Evolutionary conservation across 1,284 basidiomycete genomes (phyloP), one percentile per base, ranked within the genome.

Genomic region (Trichosporon sp.): DNA sequence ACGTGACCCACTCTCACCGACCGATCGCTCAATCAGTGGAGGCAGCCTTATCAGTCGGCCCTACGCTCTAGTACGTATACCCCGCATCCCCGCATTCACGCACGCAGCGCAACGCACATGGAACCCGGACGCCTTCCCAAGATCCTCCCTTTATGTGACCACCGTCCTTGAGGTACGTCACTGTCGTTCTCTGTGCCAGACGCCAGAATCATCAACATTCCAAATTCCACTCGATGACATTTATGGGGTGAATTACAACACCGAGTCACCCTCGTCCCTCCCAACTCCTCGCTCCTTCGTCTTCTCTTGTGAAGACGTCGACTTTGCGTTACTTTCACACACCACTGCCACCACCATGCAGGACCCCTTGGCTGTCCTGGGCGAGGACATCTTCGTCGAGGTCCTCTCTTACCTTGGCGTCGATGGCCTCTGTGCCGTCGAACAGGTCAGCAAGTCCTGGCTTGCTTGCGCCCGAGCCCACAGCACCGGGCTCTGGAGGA

Each of bases 351-450:
- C 19, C 37, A n/a, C 9, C 31, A 23, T 34, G 25, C 23, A 37
- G 11, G 77, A 79, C 64, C 77, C 78, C 2, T 62, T 76, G 4
- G 14, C 27, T 8, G 57, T 49, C 27, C 74, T 80, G 16, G 74
- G 75, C 2, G 62, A 69, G 2, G 75, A 76, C 4, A 57, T 76
- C 19, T 73, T 76, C 63, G 69, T 78, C 31, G 63, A 72, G 11
- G 63, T 77, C 58, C 69, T 78, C n/a, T 68, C 68, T 0, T 36
- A 69, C 21, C 70, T 78, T 9, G 68, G 68, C 21, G 58, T 71
- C 25, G 25, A 14, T 11, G 62, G 70, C 14, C 64, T 80, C 1
- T 49, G 72, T 16, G 16, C 44, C 9, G 65, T 67, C 40, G 65
- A 70, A 7, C 63, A 16, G 7, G 71, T 78, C 31, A 69, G 33